A percentile compares a stretch with the other conserved stretches of the same genome.
These are phyloP conservation scores for Volvox carteri DNA, from an alignment of 163 green algal genomes.

Conservation along the genomic window DNA sequence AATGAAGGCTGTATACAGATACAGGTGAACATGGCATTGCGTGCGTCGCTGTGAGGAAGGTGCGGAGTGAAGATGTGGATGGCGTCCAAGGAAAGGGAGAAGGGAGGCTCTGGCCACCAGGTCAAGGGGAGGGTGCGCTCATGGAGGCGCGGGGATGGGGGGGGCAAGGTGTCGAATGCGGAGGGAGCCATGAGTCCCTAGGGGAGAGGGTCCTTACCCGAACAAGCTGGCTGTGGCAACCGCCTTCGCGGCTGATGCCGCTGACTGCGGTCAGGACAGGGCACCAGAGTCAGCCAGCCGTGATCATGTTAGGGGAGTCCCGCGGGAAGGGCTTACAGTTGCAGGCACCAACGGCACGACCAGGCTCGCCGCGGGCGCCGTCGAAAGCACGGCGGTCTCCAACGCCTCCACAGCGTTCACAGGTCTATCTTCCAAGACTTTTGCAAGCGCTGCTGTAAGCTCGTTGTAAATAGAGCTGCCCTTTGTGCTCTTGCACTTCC, in stretches of 20 bases:
- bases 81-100: too few species aligned
- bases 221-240: conserved; percentile 67
- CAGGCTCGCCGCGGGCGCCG: conserved; percentile 10
- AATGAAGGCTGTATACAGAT: too few species aligned
- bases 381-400: conserved; percentile 41
- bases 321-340: not conserved
- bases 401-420: conserved; percentile 43
- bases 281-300: not conserved
- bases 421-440: conserved; percentile 30
- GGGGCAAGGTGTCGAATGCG: not conserved
- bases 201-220: conserved; percentile 53
- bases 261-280: conserved; percentile 54
- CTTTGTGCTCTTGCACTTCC: conserved; percentile 29
- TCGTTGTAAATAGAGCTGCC: conserved; percentile 29
- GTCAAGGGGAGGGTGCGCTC: too few species aligned
- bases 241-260: conserved; percentile 65
- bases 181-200: not conserved
- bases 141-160: not conserved
- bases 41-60: too few species aligned
- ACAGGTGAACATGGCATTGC: too few species aligned
- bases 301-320: not conserved
- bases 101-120: too few species aligned
- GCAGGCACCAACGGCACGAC: conserved; percentile 24
- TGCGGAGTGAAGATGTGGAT: too few species aligned
- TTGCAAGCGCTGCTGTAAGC: conserved; percentile 7